These are phyloP conservation scores for Lactuca sativa DNA, from an alignment of 129 eudicot genomes.

Conservation along the genomic window DNA sequence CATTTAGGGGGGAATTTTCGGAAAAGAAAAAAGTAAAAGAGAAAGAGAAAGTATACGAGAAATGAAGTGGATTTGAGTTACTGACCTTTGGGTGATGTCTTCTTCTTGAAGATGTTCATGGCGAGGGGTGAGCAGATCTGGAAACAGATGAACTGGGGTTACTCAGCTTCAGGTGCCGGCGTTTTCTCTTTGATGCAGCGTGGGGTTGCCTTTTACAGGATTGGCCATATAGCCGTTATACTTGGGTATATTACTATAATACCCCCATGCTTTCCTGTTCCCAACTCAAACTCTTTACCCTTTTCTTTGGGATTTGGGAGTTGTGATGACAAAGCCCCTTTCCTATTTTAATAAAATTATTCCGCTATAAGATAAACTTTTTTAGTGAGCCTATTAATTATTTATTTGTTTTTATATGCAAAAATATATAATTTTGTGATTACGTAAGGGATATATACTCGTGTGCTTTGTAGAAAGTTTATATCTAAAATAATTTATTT, in stretches of 20 bases:
- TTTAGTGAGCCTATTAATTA: too few species aligned
- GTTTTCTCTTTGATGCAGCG: slow-evolving; percentile 27
- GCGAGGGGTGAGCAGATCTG: slow-evolving; percentile 21
- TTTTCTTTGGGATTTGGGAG: background rate
- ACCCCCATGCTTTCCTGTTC: slow-evolving; percentile 5
- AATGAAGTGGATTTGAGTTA: background rate
- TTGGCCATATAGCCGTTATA: slow-evolving; percentile 51
- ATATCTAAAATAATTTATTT: too few species aligned
- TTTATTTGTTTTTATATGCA: too few species aligned
- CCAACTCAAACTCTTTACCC: background rate
- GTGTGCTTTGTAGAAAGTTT: too few species aligned
- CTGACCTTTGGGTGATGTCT: slow-evolving; percentile 84
- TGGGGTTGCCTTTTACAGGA: slow-evolving; percentile 32
- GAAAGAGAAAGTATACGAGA: slow-evolving; percentile 1
- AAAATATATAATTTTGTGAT: too few species aligned
- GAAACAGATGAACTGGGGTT: slow-evolving; percentile 7
- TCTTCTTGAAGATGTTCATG: slow-evolving; percentile 84
- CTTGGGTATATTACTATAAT: slow-evolving; percentile 1
- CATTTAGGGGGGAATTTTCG: background rate
- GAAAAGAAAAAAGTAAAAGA: background rate
- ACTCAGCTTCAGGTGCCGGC: background rate
- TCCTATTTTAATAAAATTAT: background rate
- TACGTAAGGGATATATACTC: too few species aligned
- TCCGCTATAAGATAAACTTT: background rate
- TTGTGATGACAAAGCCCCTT: background rate